phyloP scores from a whole-genome alignment of 1,284 basidiomycete species.

The Macrocybe sp. region DNA sequence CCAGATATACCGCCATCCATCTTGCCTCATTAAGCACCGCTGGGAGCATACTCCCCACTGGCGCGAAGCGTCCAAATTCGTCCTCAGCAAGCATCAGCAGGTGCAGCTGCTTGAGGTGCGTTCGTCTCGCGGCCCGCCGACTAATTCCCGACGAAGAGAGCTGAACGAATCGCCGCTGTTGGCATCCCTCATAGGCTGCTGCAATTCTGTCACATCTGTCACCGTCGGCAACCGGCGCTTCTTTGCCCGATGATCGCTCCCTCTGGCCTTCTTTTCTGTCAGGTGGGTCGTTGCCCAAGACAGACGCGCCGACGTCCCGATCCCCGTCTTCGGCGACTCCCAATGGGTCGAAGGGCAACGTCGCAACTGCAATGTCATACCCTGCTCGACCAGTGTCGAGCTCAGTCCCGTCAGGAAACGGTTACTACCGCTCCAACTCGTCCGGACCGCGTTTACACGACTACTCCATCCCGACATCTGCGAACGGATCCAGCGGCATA shows the following conservation, averaged over 20 bases:
- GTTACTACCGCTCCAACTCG: slow-evolving; percentile 27
- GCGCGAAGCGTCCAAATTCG: slow-evolving; percentile 92
- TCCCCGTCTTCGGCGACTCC: slow-evolving; percentile 4
- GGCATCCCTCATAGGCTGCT: slow-evolving; percentile 58
- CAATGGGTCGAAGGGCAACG: slow-evolving; percentile 8
- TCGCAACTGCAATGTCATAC: slow-evolving; percentile 11
- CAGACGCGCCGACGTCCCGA: slow-evolving; percentile 21
- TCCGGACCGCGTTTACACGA: slow-evolving; percentile 60
- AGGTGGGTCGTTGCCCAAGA: slow-evolving; percentile 60
- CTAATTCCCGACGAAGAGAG: background rate
- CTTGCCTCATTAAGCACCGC: slow-evolving; percentile 93
- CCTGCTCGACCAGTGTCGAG: slow-evolving; percentile 27
- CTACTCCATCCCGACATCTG: slow-evolving; percentile 42
- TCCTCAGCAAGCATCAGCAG: slow-evolving; percentile 96
- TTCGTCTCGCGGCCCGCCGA: background rate
- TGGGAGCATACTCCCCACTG: slow-evolving; percentile 98
- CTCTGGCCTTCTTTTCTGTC: slow-evolving; percentile 79
- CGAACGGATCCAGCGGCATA: slow-evolving; percentile 32
- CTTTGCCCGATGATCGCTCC: slow-evolving; percentile 89
- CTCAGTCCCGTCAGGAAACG: slow-evolving; percentile 29
- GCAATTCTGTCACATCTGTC: slow-evolving; percentile 89
- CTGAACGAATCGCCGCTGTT: background rate
- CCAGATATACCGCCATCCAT: slow-evolving; percentile 93
- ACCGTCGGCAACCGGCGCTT: slow-evolving; percentile 61
- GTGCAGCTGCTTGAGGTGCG: slow-evolving; percentile 90